Percentiles rank a stretch among this genome's conserved stretches.
Evolutionary conservation across 306 rosid genomes (phyloP).

Genomic region (Sophora flavescens): DNA sequence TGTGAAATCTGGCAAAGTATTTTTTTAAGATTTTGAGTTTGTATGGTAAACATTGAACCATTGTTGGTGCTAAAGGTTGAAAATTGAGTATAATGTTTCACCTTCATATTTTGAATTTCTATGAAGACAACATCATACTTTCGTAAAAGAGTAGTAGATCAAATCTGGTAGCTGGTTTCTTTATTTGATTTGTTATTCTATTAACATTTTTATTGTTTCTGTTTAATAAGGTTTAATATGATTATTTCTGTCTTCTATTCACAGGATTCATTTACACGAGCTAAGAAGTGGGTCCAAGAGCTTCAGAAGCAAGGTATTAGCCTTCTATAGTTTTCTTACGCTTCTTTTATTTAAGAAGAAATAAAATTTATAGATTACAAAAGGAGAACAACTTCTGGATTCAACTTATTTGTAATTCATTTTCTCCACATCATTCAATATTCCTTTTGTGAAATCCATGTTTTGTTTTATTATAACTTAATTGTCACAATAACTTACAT

Average conservation of each 20-base stretch:
- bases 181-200: constrained; percentile 19
- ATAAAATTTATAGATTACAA: constrained; percentile 21
- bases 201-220: constrained; percentile 1
- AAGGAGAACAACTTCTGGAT: constrained; percentile 12
- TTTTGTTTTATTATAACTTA: background rate
- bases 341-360: constrained; percentile 1
- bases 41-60: constrained; percentile 1
- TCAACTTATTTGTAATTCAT: background rate
- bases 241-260: constrained; percentile 28
- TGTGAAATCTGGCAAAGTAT: constrained; percentile 11
- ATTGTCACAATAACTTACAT: background rate
- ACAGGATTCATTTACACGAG: constrained; percentile 66
- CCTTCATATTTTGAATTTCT: constrained; percentile 20
- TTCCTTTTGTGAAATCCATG: background rate
- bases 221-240: constrained; percentile 5
- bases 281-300: constrained; percentile 76
- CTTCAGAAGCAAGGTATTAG: constrained; percentile 73
- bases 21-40: constrained; percentile 15
- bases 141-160: constrained; percentile 31
- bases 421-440: constrained; percentile 17
- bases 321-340: constrained; percentile 19
- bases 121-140: background rate
- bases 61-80: constrained; percentile 23
- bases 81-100: constrained; percentile 9
- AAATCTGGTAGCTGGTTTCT: constrained; percentile 25